phyloP scores from a whole-genome alignment of 2,329 filamentous ascomycete species.

The Ramichloridium luteum region DNA sequence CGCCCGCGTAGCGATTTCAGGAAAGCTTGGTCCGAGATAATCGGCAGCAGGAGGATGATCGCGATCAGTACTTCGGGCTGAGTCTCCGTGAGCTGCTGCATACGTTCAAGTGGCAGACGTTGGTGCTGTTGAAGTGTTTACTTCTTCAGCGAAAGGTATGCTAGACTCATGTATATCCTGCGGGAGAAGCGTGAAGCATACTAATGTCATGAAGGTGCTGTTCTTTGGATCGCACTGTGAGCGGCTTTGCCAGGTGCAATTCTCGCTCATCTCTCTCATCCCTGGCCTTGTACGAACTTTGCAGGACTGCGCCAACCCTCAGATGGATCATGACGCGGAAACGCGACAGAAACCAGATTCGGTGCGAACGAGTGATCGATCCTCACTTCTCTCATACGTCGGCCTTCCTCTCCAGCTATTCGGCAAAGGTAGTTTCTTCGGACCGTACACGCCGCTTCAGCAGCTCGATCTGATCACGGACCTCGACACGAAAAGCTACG shows the following conservation, averaged over 20 bases:
- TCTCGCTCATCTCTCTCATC: slow-evolving; percentile 88
- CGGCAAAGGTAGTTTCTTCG: slow-evolving; percentile 88
- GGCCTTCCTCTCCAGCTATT: slow-evolving; percentile 90
- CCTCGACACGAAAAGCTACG: slow-evolving; percentile 88
- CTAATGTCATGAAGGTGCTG: slow-evolving; percentile 57
- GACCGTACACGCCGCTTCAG: slow-evolving; percentile 91
- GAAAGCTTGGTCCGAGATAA: slow-evolving; percentile 59
- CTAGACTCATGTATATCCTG: slow-evolving; percentile 52
- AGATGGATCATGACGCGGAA: slow-evolving; percentile 71
- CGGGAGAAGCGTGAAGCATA: slow-evolving; percentile 39
- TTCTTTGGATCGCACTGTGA: slow-evolving; percentile 98
- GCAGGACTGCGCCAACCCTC: slow-evolving; percentile 92
- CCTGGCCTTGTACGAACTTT: slow-evolving; percentile 81
- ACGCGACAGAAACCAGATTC: slow-evolving; percentile 66
- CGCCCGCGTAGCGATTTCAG: slow-evolving; percentile 66
- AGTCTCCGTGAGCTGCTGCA: slow-evolving; percentile 64
- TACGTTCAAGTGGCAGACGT: slow-evolving; percentile 87
- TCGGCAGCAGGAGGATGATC: slow-evolving; percentile 55
- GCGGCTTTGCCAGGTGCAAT: slow-evolving; percentile 94
- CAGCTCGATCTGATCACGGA: slow-evolving; percentile 90
- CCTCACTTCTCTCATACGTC: slow-evolving; percentile 85
- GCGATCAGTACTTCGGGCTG: slow-evolving; percentile 73
- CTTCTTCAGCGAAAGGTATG: slow-evolving; percentile 84
- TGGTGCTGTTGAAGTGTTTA: slow-evolving; percentile 88
- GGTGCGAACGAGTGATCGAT: slow-evolving; percentile 80